phyloP scores from a whole-genome alignment of 140 eudicot species.

The Stevia rebaudiana region DNA sequence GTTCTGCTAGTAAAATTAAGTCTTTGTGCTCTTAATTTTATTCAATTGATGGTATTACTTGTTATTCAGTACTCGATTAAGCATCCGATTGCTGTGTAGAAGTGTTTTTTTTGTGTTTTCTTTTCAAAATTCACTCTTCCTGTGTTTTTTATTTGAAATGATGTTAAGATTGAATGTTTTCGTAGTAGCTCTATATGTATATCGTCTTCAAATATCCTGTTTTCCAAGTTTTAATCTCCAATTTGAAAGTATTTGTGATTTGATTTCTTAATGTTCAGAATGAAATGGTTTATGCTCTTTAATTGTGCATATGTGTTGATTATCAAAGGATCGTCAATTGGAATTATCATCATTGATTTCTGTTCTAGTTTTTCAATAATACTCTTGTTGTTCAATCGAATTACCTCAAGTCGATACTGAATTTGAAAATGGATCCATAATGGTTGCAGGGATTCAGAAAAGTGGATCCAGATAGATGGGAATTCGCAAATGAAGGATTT shows the following conservation, averaged over 20 bases:
- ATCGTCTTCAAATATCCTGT: no score
- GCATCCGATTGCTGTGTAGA: background rate
- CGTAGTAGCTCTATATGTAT: no score
- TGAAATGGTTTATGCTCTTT: background rate
- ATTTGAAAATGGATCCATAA: background rate
- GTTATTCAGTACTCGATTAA: background rate
- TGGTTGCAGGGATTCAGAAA: conserved; percentile 69
- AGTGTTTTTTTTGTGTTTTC: background rate
- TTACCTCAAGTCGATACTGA: background rate
- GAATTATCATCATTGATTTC: background rate
- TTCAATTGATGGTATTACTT: background rate
- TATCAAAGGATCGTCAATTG: background rate
- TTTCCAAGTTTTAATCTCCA: no score
- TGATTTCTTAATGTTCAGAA: background rate
- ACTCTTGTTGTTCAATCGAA: background rate
- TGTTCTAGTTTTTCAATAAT: background rate
- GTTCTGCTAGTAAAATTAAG: background rate
- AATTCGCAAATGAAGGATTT: conserved; percentile 87
- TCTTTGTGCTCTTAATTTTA: background rate
- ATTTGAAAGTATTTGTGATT: background rate
- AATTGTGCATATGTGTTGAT: background rate
- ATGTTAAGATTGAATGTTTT: no score
- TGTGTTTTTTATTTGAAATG: no score
- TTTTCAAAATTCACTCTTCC: background rate
- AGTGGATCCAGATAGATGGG: conserved; percentile 94